These are phyloP conservation scores for Neonectria punicea DNA, from an alignment of 2,329 filamentous ascomycete genomes.

Conservation along the genomic window DNA sequence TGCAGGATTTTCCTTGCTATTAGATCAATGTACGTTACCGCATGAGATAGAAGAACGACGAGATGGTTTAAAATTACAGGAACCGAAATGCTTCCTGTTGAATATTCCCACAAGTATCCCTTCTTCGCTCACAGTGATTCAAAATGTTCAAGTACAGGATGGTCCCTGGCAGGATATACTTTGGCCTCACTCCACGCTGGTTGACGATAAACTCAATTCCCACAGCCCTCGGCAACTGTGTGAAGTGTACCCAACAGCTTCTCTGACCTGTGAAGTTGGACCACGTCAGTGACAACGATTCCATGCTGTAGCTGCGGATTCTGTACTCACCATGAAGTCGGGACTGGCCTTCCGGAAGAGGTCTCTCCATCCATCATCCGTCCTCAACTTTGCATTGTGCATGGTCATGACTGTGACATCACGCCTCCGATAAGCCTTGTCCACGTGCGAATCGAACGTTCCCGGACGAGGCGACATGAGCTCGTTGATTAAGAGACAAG, in stretches of 20 bases:
- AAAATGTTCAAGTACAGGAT: not conserved
- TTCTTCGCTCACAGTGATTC: not conserved
- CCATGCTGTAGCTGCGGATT: not conserved
- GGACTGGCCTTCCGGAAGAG: conserved; percentile 20
- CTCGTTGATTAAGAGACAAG: conserved; percentile 28
- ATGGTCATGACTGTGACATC: conserved; percentile 39
- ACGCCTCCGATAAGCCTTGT: conserved; percentile 33
- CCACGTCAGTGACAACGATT: not conserved
- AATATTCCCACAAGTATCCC: not conserved
- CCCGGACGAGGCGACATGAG: conserved; percentile 30
- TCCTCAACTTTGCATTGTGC: conserved; percentile 36
- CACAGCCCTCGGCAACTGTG: conserved; percentile 34
- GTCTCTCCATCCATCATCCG: conserved; percentile 23
- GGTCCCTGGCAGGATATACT: conserved; percentile 7
- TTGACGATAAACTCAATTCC: conserved; percentile 15
- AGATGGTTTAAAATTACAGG: conserved; percentile 15
- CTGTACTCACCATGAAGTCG: conserved; percentile 12
- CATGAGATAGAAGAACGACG: not conserved
- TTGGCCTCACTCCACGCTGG: not conserved
- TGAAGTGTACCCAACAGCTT: conserved; percentile 15
- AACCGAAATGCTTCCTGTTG: not conserved
- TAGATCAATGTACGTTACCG: conserved; percentile 1
- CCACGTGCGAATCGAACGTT: conserved; percentile 20
- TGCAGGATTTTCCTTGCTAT: not conserved
- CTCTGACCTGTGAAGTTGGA: conserved; percentile 4